These are phyloP conservation scores for Dimargaris verticillata DNA, from an alignment of 192 early-diverging fungal species.

Conservation along the genomic window DNA sequence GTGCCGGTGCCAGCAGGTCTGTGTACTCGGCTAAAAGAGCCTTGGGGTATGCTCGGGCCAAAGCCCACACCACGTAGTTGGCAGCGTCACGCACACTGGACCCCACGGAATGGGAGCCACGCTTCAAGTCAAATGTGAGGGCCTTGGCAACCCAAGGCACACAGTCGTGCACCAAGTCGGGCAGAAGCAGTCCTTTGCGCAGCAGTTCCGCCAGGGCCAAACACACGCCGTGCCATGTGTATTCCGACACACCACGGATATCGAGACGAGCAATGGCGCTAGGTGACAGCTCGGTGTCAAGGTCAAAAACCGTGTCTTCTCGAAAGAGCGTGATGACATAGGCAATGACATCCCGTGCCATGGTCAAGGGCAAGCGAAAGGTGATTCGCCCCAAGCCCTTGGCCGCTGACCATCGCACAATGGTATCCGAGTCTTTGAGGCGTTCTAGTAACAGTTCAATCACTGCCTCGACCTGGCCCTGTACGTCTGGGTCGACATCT, in stretches of 20 bases:
- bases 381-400: conserved; percentile 88
- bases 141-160: conserved; percentile 73
- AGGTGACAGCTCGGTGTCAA: conserved; percentile 11
- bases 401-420: conserved; percentile 94
- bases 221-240: conserved; percentile 88
- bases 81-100: conserved; percentile 88
- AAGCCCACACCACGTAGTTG: conserved; percentile 96
- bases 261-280: conserved; percentile 20
- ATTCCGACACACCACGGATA: conserved; percentile 67
- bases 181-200: conserved; percentile 66
- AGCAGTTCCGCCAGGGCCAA: conserved; percentile 84
- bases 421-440: conserved; percentile 47
- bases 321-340: conserved; percentile 62
- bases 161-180: conserved; percentile 43
- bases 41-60: conserved; percentile 77
- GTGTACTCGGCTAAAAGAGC: conserved; percentile 48
- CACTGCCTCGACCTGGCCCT: neutral
- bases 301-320: conserved; percentile 49
- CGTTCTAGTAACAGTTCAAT: conserved; percentile 10
- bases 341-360: conserved; percentile 68
- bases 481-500: neutral
- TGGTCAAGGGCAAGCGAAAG: conserved; percentile 55
- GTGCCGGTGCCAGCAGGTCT: conserved; percentile 42
- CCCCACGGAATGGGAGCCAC: conserved; percentile 81
- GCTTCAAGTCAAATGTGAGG: conserved; percentile 74